These are phyloP conservation scores for Pythium grandisporangium DNA, from an alignment of 352 stramenopile species.

Conservation along the genomic window DNA sequence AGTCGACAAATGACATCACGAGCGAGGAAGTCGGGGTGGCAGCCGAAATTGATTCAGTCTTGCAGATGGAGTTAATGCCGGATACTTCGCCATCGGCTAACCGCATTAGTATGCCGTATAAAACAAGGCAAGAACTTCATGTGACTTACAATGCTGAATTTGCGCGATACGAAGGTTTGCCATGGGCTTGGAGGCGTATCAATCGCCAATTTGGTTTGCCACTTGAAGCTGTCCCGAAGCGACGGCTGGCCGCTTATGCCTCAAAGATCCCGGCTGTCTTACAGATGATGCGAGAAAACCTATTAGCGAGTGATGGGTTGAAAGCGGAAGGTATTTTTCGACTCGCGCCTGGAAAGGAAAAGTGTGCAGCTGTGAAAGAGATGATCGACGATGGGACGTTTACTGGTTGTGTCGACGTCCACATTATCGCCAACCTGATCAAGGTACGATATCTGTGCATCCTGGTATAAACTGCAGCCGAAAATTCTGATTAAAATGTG, in stretches of 20 bases:
- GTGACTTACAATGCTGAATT: constrained; percentile 63
- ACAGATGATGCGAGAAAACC: constrained; percentile 60
- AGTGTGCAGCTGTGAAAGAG: constrained; percentile 43
- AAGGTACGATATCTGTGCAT: constrained; percentile 22
- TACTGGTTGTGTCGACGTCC: constrained; percentile 46
- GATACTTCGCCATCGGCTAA: too few species aligned
- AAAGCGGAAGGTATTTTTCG: constrained; percentile 67
- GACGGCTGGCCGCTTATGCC: constrained; percentile 43
- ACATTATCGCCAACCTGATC: constrained; percentile 79
- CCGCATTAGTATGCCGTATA: constrained; percentile 59
- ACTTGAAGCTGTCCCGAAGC: constrained; percentile 50
- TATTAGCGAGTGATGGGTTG: constrained; percentile 37
- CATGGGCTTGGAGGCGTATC: constrained; percentile 41
- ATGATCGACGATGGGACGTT: constrained; percentile 65
- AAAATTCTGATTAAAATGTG: constrained; percentile 1
- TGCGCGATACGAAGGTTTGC: constrained; percentile 68
- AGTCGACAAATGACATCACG: too few species aligned
- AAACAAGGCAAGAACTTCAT: constrained; percentile 53
- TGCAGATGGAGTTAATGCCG: too few species aligned
- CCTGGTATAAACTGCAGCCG: neutral
- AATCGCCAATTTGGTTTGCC: constrained; percentile 75
- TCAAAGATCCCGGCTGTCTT: constrained; percentile 63
- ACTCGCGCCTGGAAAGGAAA: constrained; percentile 52
- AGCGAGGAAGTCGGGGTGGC: too few species aligned
- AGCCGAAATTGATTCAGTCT: too few species aligned